phyloP scores from a whole-genome alignment of 495 filamentous ascomycete species.

The Penicillium canescens region DNA sequence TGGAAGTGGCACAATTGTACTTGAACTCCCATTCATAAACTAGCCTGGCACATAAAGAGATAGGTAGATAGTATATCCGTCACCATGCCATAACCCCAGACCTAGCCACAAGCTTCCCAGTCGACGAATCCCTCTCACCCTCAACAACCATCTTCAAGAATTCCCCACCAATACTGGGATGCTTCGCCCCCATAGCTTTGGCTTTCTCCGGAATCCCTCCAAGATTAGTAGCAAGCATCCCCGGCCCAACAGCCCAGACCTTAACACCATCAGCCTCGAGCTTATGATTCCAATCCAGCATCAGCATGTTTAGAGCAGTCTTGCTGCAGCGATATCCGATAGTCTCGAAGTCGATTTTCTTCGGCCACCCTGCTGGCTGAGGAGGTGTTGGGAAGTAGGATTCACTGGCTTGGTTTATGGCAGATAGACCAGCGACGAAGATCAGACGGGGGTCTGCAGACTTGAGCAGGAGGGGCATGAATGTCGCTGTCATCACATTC shows the following conservation, averaged over 20 bases:
- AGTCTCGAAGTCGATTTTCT: conserved; percentile 33
- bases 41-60: no score
- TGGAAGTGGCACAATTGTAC: no score
- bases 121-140: conserved; percentile 36
- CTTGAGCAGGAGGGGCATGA: conserved; percentile 51
- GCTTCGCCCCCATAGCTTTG: conserved; percentile 32
- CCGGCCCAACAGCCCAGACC: conserved; percentile 34
- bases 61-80: no score
- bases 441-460: conserved; percentile 48
- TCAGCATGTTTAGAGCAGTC: conserved; percentile 37
- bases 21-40: no score
- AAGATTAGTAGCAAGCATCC: conserved; percentile 34
- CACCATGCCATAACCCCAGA: no score
- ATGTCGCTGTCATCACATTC: conserved; percentile 41
- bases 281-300: conserved; percentile 32
- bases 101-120: conserved; percentile 32
- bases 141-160: conserved; percentile 34
- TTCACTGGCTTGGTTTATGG: conserved; percentile 20
- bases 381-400: conserved; percentile 17
- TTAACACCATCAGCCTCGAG: conserved; percentile 40
- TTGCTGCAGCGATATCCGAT: conserved; percentile 36
- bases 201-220: conserved; percentile 22
- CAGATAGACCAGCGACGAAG: conserved; percentile 42
- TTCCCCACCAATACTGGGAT: conserved; percentile 35
- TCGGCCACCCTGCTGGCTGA: conserved; percentile 46